These are phyloP conservation scores for Microcos paniculata DNA, from an alignment of 345 rosid genomes.

Conservation along the genomic window DNA sequence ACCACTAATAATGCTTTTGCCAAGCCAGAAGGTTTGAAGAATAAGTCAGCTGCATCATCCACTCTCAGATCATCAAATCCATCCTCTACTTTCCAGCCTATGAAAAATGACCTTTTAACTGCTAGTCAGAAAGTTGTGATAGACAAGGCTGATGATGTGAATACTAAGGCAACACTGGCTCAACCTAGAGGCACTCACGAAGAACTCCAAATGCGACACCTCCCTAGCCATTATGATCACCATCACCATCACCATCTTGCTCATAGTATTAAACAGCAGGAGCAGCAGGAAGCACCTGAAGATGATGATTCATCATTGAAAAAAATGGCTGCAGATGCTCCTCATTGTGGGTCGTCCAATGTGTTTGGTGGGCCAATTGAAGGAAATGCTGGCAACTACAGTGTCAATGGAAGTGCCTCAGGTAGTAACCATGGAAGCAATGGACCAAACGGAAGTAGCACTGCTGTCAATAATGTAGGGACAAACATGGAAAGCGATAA, in stretches of 20 bases:
- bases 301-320: slow-evolving; percentile 32
- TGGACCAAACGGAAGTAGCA: slow-evolving; percentile 42
- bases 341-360: slow-evolving; percentile 48
- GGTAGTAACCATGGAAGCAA: slow-evolving; percentile 52
- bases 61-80: slow-evolving; percentile 29
- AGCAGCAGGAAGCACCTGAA: slow-evolving; percentile 28
- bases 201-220: slow-evolving; percentile 28
- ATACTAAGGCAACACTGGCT: slow-evolving; percentile 9
- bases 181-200: slow-evolving; percentile 28
- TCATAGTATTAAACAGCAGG: slow-evolving; percentile 23
- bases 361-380: slow-evolving; percentile 34
- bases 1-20: slow-evolving; percentile 36
- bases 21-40: slow-evolving; percentile 31
- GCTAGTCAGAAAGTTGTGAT: slow-evolving; percentile 19
- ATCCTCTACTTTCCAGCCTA: slow-evolving; percentile 28
- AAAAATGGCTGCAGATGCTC: slow-evolving; percentile 36
- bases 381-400: slow-evolving; percentile 39
- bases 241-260: slow-evolving; percentile 19
- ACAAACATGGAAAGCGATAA: slow-evolving; percentile 35
- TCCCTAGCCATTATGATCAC: slow-evolving; percentile 17
- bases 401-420: slow-evolving; percentile 48
- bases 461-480: slow-evolving; percentile 32
- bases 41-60: slow-evolving; percentile 40
- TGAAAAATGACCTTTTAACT: slow-evolving; percentile 24
- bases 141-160: slow-evolving; percentile 31